Conservation (phyloP, 2,329 filamentous ascomycete genomes). For the Cladosporium cucumerinum region DNA sequence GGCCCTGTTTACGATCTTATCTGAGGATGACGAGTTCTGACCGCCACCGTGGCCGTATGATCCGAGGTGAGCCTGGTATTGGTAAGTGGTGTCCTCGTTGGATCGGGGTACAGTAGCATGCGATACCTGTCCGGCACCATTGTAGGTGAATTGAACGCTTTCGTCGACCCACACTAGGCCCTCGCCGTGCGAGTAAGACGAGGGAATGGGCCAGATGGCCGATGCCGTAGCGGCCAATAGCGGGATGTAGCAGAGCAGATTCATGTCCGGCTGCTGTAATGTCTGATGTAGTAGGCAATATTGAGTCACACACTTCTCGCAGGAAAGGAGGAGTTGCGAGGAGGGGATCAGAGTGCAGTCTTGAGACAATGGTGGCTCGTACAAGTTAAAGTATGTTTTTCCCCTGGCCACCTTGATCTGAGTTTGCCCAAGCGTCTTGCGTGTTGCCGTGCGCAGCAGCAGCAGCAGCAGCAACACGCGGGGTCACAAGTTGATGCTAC, state of each 20-base stretch:
- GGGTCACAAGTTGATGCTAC: background rate
- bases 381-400: background rate
- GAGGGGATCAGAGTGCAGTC: background rate
- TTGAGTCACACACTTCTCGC: background rate
- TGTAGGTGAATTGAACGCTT: slow-evolving; percentile 39
- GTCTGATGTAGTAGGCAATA: background rate
- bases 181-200: slow-evolving; percentile 37
- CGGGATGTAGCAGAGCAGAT: background rate
- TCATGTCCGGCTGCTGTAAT: background rate
- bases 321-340: background rate
- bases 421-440: slow-evolving; percentile 1
- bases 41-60: background rate
- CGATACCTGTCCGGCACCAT: slow-evolving; percentile 24
- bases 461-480: background rate
- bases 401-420: slow-evolving; percentile 2
- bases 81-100: slow-evolving; percentile 6
- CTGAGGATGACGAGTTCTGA: background rate
- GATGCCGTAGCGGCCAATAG: slow-evolving; percentile 22
- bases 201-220: slow-evolving; percentile 45
- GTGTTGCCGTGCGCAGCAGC: background rate
- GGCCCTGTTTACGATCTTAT: slow-evolving; percentile 42
- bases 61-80: slow-evolving; percentile 7
- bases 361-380: background rate
- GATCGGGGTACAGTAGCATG: background rate
- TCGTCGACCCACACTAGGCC: slow-evolving; percentile 40